These are phyloP conservation scores for Diutina pseudorugosa DNA, from an alignment of 1,139 yeast species.

Conservation along the genomic window DNA sequence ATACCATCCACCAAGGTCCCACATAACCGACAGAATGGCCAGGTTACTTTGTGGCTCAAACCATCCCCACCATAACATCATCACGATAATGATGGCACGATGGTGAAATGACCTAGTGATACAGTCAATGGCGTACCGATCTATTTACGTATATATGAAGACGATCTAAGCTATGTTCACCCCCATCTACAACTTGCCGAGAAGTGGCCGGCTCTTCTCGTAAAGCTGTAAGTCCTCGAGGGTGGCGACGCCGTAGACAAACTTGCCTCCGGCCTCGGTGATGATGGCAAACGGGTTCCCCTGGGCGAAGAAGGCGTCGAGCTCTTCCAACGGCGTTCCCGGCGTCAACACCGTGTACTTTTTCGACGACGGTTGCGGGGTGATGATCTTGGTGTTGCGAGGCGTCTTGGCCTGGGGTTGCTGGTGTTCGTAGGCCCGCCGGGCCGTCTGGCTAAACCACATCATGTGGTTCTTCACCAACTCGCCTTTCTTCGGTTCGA, in stretches of 20 bases:
- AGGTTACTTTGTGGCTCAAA: no score
- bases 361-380: conserved; percentile 15
- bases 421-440: conserved; percentile 19
- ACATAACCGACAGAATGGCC: no score
- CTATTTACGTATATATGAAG: neutral
- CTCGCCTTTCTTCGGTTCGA: conserved; percentile 13
- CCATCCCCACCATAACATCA: no score
- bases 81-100: no score
- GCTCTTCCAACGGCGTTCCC: conserved; percentile 42
- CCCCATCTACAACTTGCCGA: conserved; percentile 7
- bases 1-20: no score
- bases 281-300: conserved; percentile 48
- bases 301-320: conserved; percentile 37
- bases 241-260: conserved; percentile 54
- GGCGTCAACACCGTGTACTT: conserved; percentile 39
- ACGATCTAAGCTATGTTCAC: neutral
- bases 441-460: conserved; percentile 31
- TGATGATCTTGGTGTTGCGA: conserved; percentile 17
- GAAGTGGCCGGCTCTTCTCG: conserved; percentile 40
- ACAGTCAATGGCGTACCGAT: no score
- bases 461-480: conserved; percentile 25
- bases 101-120: no score
- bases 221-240: conserved; percentile 47
- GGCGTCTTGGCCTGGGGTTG: conserved; percentile 14
- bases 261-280: conserved; percentile 40